These are phyloP conservation scores for Hymenoscyphus repandus DNA, from an alignment of 2,329 filamentous ascomycete genomes.

Conservation along the genomic window DNA sequence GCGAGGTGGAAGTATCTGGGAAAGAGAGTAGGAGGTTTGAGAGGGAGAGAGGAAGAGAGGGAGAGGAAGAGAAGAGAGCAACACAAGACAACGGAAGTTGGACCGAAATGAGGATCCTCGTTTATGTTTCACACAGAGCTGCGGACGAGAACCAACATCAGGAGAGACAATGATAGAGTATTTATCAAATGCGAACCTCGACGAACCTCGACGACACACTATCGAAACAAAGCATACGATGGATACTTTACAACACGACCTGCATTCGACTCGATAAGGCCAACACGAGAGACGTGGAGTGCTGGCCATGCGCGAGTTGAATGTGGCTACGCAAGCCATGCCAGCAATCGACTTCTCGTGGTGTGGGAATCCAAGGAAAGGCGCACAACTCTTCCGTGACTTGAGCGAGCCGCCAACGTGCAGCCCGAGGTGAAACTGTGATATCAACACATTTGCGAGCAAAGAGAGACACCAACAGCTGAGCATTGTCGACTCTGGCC, in stretches of 20 bases:
- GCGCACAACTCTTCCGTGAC: too few relatives aligned
- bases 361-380: too few relatives aligned
- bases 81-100: neutral
- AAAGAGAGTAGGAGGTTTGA: neutral
- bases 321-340: neutral
- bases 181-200: neutral
- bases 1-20: neutral
- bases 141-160: neutral
- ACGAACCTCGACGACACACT: neutral
- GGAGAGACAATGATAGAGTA: too few relatives aligned
- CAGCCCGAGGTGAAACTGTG: too few relatives aligned
- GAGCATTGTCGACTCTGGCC: neutral
- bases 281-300: neutral
- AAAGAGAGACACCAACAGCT: neutral
- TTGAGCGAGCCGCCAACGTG: too few relatives aligned
- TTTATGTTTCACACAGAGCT: neutral
- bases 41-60: neutral
- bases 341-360: too few relatives aligned
- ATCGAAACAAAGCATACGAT: neutral
- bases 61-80: neutral
- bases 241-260: neutral
- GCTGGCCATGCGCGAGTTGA: neutral
- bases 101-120: conserved; percentile 4
- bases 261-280: neutral
- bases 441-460: too few relatives aligned